A percentile compares a stretch with the other conserved stretches of the same genome.
Evolutionary conservation across 1,284 basidiomycete genomes (phyloP).

Genomic region (Naganishia albida): DNA sequence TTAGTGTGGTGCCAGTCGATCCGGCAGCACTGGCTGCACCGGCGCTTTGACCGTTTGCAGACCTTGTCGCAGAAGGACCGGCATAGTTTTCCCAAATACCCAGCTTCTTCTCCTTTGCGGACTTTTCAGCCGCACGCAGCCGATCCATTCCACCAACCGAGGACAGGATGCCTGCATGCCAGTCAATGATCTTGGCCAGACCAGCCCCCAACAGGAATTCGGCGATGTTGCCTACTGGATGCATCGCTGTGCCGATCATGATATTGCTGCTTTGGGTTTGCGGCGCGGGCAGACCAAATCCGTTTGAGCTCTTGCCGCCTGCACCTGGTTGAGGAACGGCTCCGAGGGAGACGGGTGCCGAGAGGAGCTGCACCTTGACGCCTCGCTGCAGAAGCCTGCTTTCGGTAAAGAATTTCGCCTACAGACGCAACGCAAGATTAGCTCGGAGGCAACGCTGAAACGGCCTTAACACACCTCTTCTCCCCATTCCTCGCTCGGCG

Average conservation of each 20-base stretch:
- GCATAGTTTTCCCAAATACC: constrained; percentile 72
- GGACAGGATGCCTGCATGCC: constrained; percentile 95
- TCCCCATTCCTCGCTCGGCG: constrained; percentile 69
- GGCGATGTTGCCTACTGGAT: constrained; percentile 92
- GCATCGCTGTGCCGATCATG: constrained; percentile 86
- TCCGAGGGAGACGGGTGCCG: constrained; percentile 73
- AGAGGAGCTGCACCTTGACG: constrained; percentile 83
- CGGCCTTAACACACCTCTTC: constrained; percentile 67
- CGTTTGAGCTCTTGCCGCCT: constrained; percentile 58
- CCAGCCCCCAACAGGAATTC: constrained; percentile 82
- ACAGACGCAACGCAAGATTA: constrained; percentile 32
- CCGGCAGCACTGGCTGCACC: constrained; percentile 36
- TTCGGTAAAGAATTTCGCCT: constrained; percentile 95
- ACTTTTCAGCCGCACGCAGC: constrained; percentile 78
- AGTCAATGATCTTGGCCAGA: constrained; percentile 89
- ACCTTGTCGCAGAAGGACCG: constrained; percentile 48
- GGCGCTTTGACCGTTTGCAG: constrained; percentile 52
- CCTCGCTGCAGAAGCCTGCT: constrained; percentile 84
- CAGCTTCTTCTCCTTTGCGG: constrained; percentile 77
- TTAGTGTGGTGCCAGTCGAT: constrained; percentile 53
- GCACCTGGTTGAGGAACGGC: constrained; percentile 71
- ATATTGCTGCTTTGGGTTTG: constrained; percentile 65
- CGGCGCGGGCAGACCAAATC: constrained; percentile 42
- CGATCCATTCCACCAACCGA: constrained; percentile 77
- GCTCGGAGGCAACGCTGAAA: neutral